Percentiles rank a stretch among this genome's conserved stretches.
These are phyloP conservation scores for Achaetomiella virescens DNA, from an alignment of 495 filamentous ascomycete species.

Conservation along the genomic window DNA sequence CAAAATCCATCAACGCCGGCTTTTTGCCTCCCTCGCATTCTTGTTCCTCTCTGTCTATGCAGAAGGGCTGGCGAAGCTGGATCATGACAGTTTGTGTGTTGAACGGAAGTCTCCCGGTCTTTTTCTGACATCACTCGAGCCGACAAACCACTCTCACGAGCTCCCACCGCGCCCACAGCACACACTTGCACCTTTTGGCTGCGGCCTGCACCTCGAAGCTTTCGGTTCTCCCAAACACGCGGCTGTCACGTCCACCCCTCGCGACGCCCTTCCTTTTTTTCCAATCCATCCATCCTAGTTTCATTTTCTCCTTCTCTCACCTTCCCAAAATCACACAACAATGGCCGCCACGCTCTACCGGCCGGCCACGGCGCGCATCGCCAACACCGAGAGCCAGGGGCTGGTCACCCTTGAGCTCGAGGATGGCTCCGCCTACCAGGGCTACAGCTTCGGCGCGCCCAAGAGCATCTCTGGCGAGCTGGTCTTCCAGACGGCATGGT, in stretches of 20 bases:
- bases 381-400: constrained; percentile 44
- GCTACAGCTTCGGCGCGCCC: constrained; percentile 89
- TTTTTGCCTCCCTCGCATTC: constrained; percentile 5
- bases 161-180: too few species aligned
- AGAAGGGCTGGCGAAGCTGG: constrained; percentile 17
- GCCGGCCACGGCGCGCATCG: constrained; percentile 50
- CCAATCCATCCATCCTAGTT: not conserved
- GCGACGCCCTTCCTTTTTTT: not conserved
- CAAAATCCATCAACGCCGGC: constrained; percentile 14
- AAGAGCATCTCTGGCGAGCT: constrained; percentile 92
- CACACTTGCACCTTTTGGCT: too few species aligned
- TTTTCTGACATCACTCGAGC: constrained; percentile 9
- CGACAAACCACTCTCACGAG: not conserved
- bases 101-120: not conserved
- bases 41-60: not conserved
- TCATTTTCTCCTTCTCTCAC: constrained; percentile 3
- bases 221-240: too few species aligned
- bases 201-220: too few species aligned
- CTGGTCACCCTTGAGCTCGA: constrained; percentile 80
- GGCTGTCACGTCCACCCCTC: not conserved
- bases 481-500: constrained; percentile 99
- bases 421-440: constrained; percentile 82
- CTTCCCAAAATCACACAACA: too few species aligned
- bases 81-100: constrained; percentile 4
- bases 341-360: constrained; percentile 44